phyloP scores from a whole-genome alignment of 2,329 filamentous ascomycete genomes.

The Setomelanomma holmii region DNA sequence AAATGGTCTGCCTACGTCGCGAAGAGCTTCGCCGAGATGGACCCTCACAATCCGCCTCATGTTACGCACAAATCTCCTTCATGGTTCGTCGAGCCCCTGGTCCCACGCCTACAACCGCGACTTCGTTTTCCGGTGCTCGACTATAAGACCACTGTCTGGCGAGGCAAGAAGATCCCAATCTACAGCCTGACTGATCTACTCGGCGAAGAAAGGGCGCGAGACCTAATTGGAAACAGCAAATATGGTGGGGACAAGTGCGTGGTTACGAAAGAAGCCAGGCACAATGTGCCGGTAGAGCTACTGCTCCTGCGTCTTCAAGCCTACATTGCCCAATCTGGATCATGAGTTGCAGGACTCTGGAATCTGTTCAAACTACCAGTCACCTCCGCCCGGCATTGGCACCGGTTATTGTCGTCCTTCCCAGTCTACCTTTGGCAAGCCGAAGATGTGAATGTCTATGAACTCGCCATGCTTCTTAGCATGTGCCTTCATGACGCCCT shows the following conservation, averaged over 20 bases:
- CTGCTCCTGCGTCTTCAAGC: conserved; percentile 42
- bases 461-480: conserved; percentile 46
- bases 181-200: conserved; percentile 46
- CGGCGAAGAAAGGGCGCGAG: conserved; percentile 33
- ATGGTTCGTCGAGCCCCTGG: conserved; percentile 38
- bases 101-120: conserved; percentile 36
- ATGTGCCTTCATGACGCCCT: conserved; percentile 46
- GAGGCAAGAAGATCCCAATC: conserved; percentile 39
- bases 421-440: conserved; percentile 39
- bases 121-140: conserved; percentile 39
- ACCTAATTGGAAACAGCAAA: conserved; percentile 30
- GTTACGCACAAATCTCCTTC: conserved; percentile 32
- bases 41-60: conserved; percentile 31
- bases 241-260: conserved; percentile 34
- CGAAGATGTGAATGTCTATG: conserved; percentile 43
- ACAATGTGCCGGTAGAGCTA: conserved; percentile 38
- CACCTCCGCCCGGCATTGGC: too few relatives aligned
- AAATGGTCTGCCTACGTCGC: conserved; percentile 28
- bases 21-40: conserved; percentile 22
- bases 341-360: conserved; percentile 16
- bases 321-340: conserved; percentile 34
- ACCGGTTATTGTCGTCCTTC: not conserved
- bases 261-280: conserved; percentile 34
- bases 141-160: conserved; percentile 38
- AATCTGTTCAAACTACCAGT: too few relatives aligned